Percentiles rank a stretch among this genome's conserved stretches.
phyloP scores from a whole-genome alignment of 1,284 basidiomycete species.

The Marasmius oreades region DNA sequence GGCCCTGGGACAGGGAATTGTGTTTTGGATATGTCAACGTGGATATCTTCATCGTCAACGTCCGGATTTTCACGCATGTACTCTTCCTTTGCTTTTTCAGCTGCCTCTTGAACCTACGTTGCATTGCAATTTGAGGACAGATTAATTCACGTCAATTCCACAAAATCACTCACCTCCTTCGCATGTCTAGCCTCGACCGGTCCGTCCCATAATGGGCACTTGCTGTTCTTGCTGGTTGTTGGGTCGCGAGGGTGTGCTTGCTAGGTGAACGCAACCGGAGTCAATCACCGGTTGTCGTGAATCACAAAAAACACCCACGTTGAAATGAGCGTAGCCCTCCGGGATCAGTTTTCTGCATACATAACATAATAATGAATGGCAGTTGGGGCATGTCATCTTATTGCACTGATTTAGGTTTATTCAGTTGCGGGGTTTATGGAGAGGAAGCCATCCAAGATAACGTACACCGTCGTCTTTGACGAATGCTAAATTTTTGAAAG shows the following conservation, averaged over 20 bases:
- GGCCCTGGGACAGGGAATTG: conserved; percentile 16
- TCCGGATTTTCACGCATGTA: conserved; percentile 55
- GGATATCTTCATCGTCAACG: conserved; percentile 47
- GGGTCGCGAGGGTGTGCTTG: conserved; percentile 17
- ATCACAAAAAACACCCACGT: conserved; percentile 33
- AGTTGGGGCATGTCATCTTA: conserved; percentile 76
- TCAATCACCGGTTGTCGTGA: conserved; percentile 10
- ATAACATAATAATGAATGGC: conserved; percentile 72
- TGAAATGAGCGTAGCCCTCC: conserved; percentile 76
- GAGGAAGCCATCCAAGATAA: no score
- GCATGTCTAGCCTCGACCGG: conserved; percentile 58
- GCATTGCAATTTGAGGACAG: not conserved
- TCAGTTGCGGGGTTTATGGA: no score
- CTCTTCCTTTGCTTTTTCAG: conserved; percentile 60
- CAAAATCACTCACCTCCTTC: conserved; percentile 50
- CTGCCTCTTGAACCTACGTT: conserved; percentile 63
- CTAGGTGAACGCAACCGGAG: conserved; percentile 8
- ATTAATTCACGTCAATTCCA: not conserved
- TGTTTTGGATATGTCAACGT: conserved; percentile 49
- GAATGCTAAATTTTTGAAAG: conserved; percentile 47
- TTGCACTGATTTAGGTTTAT: conserved; percentile 72
- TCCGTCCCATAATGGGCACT: conserved; percentile 69
- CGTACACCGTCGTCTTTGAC: conserved; percentile 71
- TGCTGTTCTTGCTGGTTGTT: conserved; percentile 22
- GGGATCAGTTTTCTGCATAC: conserved; percentile 66